A percentile compares a stretch with the other conserved stretches of the same genome.
These are phyloP conservation scores for Dendrobium officinale DNA, from an alignment of 106 monocot species.

Conservation along the genomic window DNA sequence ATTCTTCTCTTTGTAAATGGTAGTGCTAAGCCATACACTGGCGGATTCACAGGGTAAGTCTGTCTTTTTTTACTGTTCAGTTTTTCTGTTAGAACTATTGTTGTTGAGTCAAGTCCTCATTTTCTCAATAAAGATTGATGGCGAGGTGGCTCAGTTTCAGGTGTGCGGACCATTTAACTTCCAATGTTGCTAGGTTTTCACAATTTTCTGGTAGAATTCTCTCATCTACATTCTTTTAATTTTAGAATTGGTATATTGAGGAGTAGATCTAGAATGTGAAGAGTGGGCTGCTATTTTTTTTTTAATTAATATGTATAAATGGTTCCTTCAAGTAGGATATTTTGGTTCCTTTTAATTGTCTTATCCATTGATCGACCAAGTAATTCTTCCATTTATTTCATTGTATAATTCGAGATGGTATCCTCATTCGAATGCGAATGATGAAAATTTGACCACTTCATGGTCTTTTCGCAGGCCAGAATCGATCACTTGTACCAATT, in stretches of 20 bases:
- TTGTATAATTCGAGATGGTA: not conserved
- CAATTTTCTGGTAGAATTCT: not conserved
- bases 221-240: not conserved
- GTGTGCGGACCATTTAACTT: not conserved
- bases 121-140: not conserved
- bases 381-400: too few species aligned
- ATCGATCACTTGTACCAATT: not conserved
- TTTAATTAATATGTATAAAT: too few species aligned
- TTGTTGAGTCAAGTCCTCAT: not conserved
- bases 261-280: too few species aligned
- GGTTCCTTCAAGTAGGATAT: too few species aligned
- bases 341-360: too few species aligned
- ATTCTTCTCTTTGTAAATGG: constrained; percentile 82
- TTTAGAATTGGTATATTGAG: not conserved
- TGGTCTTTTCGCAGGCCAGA: not conserved
- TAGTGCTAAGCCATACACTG: constrained; percentile 35
- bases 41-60: constrained; percentile 65
- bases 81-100: not conserved
- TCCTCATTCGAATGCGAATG: not conserved
- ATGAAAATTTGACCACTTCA: too few species aligned
- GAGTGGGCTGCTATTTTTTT: too few species aligned
- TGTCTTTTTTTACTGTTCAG: not conserved
- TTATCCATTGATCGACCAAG: too few species aligned
- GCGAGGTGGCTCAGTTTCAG: not conserved
- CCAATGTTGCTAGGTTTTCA: not conserved